phyloP scores from a whole-genome alignment of 1,284 basidiomycete genomes.

The Grifola frondosa region DNA sequence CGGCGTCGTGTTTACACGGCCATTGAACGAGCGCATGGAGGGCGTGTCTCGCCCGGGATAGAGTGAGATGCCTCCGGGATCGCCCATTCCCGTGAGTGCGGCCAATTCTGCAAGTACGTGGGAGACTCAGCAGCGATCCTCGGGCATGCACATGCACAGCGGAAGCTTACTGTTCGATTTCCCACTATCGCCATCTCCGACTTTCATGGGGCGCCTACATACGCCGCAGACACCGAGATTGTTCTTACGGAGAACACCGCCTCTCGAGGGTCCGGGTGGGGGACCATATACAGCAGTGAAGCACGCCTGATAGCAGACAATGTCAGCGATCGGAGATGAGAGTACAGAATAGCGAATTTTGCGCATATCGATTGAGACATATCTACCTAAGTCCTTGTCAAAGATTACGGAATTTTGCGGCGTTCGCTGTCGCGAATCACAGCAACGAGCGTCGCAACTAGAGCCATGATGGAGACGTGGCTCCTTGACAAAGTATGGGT shows the following conservation, averaged over 20 bases:
- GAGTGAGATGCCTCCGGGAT: constrained; percentile 49
- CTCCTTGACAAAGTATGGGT: too few species aligned
- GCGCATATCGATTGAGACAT: too few species aligned
- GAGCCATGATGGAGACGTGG: too few species aligned
- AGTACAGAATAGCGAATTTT: constrained; percentile 6
- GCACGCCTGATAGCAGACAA: constrained; percentile 64
- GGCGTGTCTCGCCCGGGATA: constrained; percentile 71
- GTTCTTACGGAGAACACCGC: constrained; percentile 61
- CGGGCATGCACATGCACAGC: too few species aligned
- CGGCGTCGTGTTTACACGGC: constrained; percentile 40
- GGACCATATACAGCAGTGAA: constrained; percentile 95
- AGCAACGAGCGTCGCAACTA: too few species aligned
- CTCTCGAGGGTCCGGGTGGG: constrained; percentile 60
- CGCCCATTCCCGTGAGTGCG: constrained; percentile 84
- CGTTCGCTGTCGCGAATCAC: too few species aligned
- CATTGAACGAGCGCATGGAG: constrained; percentile 27
- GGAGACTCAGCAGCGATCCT: constrained; percentile 1
- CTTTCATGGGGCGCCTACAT: constrained; percentile 92
- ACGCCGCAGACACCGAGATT: constrained; percentile 95
- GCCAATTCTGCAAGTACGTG: constrained; percentile 88
- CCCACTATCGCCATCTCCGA: constrained; percentile 77
- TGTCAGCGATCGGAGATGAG: constrained; percentile 5
- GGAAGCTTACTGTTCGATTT: constrained; percentile 76
- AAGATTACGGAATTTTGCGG: too few species aligned
- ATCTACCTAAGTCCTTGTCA: too few species aligned